Evolutionary conservation across 2,329 filamentous ascomycete genomes (phyloP), one percentile per base, ranked within the genome.

Genomic region (Fusarium mangiferae): DNA sequence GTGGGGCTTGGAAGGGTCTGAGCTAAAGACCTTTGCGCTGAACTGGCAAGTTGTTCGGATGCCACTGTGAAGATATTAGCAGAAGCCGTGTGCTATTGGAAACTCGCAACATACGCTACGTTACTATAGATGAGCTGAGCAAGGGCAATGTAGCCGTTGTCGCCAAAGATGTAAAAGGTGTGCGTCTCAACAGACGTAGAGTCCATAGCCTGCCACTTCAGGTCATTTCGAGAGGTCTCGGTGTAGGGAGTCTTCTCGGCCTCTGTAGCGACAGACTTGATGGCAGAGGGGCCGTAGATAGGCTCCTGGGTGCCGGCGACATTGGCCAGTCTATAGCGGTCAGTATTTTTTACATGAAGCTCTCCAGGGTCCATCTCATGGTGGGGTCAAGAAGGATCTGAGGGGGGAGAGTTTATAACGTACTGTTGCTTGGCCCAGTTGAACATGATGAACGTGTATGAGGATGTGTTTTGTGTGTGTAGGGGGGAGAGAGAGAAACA

Each of bases 41-140:
- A 98, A 98, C 85, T 98, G 96, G 81, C 90, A 92, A 33, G 96
- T 99, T 48, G 93, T 95, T 78, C 93, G 93, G 75, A 99, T 90
- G 82, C 96, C 95, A 78, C 95, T 98, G 80, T 75, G 9, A 61
- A 72, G 73, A 15, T 46, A 55, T 77, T 60, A 78, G 76, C 51
- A 54, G 24, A 7, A 8, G 12, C 20, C 39, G 3, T 28, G 17
- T 54, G 7, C 35, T 33, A 66, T 68, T 75, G 35, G 4, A 17
- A 17, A 12, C 12, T 17, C 57, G 11, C 15, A 45, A 68, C 92
- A 84, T 91, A 98, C 95, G 90, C 93, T 82, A 99, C 93, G 84
- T 98, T 98, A 87, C 94, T 98, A 88, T 98, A 98, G 82, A 99
- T 98, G 84, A 98, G 89, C 87, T 99, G 96, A 69, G 90, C 90